phyloP scores from a whole-genome alignment of 208 protist genomes.

The Trypanosoma theileri region DNA sequence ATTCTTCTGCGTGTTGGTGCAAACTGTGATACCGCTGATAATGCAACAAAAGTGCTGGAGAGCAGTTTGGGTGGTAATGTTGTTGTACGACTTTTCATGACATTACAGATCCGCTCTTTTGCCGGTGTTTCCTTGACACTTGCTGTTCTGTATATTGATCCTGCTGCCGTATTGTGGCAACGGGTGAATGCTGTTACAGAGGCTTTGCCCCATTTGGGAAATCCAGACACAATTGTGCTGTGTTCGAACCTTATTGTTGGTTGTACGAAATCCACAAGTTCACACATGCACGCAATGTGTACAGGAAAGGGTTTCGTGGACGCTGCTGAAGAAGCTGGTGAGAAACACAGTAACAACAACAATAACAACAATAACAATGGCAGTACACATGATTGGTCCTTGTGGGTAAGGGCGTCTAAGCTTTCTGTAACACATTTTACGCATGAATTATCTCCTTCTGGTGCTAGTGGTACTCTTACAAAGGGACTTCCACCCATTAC shows the following conservation, averaged over 20 bases:
- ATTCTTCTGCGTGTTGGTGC: slow-evolving; percentile 61
- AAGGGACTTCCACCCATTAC: slow-evolving; percentile 40
- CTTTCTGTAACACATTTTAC: slow-evolving; percentile 37
- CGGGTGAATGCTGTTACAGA: slow-evolving; percentile 42
- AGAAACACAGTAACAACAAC: slow-evolving; percentile 26
- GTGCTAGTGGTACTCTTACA: not conserved
- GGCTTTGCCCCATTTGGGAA: slow-evolving; percentile 40
- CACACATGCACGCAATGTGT: slow-evolving; percentile 47
- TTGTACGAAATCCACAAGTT: slow-evolving; percentile 24
- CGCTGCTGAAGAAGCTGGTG: slow-evolving; percentile 60
- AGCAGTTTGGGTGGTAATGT: slow-evolving; percentile 19
- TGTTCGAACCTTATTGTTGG: slow-evolving; percentile 61
- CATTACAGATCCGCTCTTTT: slow-evolving; percentile 35
- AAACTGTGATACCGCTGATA: slow-evolving; percentile 53
- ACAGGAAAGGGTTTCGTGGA: slow-evolving; percentile 58
- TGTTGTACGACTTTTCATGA: slow-evolving; percentile 50
- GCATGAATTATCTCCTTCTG: slow-evolving; percentile 32
- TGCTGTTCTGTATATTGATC: slow-evolving; percentile 57
- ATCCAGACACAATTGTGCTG: slow-evolving; percentile 46
- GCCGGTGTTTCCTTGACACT: slow-evolving; percentile 44
- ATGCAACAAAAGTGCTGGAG: slow-evolving; percentile 44
- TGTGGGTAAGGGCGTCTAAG: slow-evolving; percentile 78
- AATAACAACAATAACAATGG: slow-evolving; percentile 9
- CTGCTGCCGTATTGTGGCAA: slow-evolving; percentile 27
- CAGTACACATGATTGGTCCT: slow-evolving; percentile 38